Percentiles rank a stretch among this genome's conserved stretches.
These are phyloP conservation scores for Ananas comosus DNA, from an alignment of 176 grass and related monocot genomes.

Conservation along the genomic window DNA sequence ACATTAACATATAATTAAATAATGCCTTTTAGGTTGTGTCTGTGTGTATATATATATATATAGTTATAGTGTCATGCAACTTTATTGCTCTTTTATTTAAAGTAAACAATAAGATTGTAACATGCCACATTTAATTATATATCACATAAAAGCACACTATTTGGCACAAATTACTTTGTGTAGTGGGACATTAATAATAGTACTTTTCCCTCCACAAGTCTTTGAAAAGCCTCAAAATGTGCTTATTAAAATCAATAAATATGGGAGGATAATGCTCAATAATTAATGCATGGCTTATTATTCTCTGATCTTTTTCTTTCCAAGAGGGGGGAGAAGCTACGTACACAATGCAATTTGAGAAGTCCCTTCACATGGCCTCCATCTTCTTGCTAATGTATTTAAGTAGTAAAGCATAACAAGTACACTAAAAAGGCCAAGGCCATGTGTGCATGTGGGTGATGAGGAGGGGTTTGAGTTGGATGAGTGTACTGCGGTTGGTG, in stretches of 20 bases:
- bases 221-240: too few relatives aligned
- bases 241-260: not conserved
- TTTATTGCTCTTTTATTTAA: too few relatives aligned
- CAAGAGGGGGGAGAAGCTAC: constrained; percentile 8
- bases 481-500: constrained; percentile 28
- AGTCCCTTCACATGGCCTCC: constrained; percentile 59
- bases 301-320: not conserved
- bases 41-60: too few relatives aligned
- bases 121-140: too few relatives aligned
- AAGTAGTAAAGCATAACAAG: constrained; percentile 3
- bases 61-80: too few relatives aligned
- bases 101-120: too few relatives aligned
- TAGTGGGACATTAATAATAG: too few relatives aligned
- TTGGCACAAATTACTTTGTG: too few relatives aligned
- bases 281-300: constrained; percentile 1
- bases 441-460: constrained; percentile 74
- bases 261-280: not conserved
- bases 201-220: too few relatives aligned
- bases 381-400: constrained; percentile 26
- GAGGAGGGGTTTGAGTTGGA: constrained; percentile 19
- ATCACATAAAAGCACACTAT: too few relatives aligned
- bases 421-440: constrained; percentile 24
- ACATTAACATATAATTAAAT: too few relatives aligned
- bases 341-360: not conserved
- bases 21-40: too few relatives aligned